Evolutionary conservation across 495 filamentous ascomycete genomes (phyloP).

Genomic region (Penicillium riverlandense): DNA sequence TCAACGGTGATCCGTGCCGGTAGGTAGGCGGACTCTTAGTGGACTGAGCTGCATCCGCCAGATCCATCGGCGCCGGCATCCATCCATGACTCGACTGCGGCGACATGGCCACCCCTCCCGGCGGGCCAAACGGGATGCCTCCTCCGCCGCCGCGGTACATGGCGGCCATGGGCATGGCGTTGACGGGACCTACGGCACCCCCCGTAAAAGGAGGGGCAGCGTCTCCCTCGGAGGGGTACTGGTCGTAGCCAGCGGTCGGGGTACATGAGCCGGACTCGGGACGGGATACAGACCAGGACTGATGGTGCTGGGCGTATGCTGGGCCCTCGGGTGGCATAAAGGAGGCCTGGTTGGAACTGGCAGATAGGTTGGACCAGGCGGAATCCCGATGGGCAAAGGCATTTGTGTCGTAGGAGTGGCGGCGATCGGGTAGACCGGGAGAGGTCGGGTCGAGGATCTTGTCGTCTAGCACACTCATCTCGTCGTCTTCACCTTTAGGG

Average conservation of each 20-base stretch:
- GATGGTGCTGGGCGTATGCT: constrained; percentile 31
- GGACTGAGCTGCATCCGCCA: constrained; percentile 53
- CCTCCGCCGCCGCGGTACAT: constrained; percentile 34
- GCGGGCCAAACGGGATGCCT: constrained; percentile 27
- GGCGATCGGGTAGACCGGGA: constrained; percentile 62
- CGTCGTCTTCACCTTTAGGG: constrained; percentile 69
- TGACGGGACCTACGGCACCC: constrained; percentile 44
- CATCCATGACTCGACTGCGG: constrained; percentile 58
- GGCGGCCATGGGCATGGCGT: constrained; percentile 35
- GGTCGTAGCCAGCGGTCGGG: constrained; percentile 53
- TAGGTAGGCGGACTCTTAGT: constrained; percentile 68
- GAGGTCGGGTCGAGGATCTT: constrained; percentile 70
- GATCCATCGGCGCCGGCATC: constrained; percentile 50
- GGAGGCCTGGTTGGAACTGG: constrained; percentile 32
- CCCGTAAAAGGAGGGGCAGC: constrained; percentile 48
- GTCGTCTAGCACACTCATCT: constrained; percentile 75
- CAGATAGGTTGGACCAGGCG: constrained; percentile 63
- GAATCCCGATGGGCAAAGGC: constrained; percentile 70
- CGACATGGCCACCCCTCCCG: constrained; percentile 47
- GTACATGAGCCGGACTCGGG: constrained; percentile 52
- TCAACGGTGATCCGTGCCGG: constrained; percentile 72
- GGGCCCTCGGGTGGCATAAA: constrained; percentile 51
- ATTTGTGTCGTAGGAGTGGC: constrained; percentile 62
- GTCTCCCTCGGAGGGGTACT: constrained; percentile 57
- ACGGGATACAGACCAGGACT: constrained; percentile 35